Conservation (phyloP, 305 asterid genomes). For the Fraxinus floribunda region DNA sequence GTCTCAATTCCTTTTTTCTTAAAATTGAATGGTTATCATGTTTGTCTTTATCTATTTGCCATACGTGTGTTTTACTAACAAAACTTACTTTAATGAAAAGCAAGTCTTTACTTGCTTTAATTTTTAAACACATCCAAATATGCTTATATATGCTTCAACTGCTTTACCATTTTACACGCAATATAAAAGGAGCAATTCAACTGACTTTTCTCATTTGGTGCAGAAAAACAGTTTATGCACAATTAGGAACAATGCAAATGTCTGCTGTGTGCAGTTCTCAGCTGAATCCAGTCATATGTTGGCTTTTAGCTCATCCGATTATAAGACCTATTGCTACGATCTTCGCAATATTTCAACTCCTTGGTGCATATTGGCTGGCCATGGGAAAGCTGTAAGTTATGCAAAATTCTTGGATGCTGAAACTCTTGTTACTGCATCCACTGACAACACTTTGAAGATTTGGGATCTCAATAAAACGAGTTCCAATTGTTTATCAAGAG, state of each 20-base stretch:
- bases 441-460: conserved; percentile 83
- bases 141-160: conserved; percentile 5
- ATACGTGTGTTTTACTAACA: neutral
- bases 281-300: conserved; percentile 61
- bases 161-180: neutral
- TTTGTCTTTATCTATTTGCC: neutral
- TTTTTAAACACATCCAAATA: neutral
- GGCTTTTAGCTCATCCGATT: conserved; percentile 88
- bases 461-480: conserved; percentile 89
- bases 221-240: conserved; percentile 91
- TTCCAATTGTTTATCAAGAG: conserved; percentile 57
- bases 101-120: neutral
- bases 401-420: conserved; percentile 77
- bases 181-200: neutral
- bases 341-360: conserved; percentile 74
- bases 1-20: conserved; percentile 22
- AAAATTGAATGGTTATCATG: conserved; percentile 9
- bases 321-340: conserved; percentile 83
- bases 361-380: conserved; percentile 90
- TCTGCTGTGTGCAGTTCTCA: conserved; percentile 90
- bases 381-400: conserved; percentile 84
- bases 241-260: conserved; percentile 79
- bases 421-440: conserved; percentile 84
- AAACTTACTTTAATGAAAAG: neutral
- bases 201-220: conserved; percentile 36